Percentiles rank a stretch among this genome's conserved stretches.
Evolutionary conservation across 306 rosid species (phyloP).

Genomic region (Glycine tomentella): DNA sequence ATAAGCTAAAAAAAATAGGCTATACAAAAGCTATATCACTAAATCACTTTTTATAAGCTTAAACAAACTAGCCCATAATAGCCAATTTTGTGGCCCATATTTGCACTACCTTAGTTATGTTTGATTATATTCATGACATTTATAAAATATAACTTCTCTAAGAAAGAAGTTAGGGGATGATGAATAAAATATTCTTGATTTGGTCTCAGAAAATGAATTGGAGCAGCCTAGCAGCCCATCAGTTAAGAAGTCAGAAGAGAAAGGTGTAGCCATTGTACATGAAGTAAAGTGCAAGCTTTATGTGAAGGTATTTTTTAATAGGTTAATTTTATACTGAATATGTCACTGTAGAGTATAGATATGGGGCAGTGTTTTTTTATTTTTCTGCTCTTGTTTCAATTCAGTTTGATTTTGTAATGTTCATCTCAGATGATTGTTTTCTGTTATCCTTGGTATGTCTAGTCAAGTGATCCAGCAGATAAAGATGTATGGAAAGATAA

Average conservation of each 20-base stretch:
- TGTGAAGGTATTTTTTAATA: slow-evolving; percentile 70
- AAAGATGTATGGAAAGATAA: slow-evolving; percentile 92
- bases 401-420: slow-evolving; percentile 19
- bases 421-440: neutral
- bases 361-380: slow-evolving; percentile 21
- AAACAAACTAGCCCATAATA: neutral
- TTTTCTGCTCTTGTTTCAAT: slow-evolving; percentile 22
- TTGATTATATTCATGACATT: slow-evolving; percentile 36
- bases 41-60: neutral
- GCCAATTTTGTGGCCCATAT: slow-evolving; percentile 24
- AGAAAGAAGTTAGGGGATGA: no score
- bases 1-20: neutral
- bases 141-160: neutral
- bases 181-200: slow-evolving; percentile 3
- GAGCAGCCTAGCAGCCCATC: slow-evolving; percentile 98
- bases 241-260: slow-evolving; percentile 86
- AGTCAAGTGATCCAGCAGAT: slow-evolving; percentile 89
- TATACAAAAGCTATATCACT: neutral
- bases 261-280: slow-evolving; percentile 84
- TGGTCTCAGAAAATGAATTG: slow-evolving; percentile 70
- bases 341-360: neutral
- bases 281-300: slow-evolving; percentile 97
- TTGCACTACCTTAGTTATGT: neutral
- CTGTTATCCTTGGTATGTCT: slow-evolving; percentile 42
- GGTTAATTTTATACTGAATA: slow-evolving; percentile 13